A percentile compares a stretch with the other conserved stretches of the same genome.
Evolutionary conservation across 2,329 filamentous ascomycete genomes (phyloP).

Genomic region (Diaporthe eres): DNA sequence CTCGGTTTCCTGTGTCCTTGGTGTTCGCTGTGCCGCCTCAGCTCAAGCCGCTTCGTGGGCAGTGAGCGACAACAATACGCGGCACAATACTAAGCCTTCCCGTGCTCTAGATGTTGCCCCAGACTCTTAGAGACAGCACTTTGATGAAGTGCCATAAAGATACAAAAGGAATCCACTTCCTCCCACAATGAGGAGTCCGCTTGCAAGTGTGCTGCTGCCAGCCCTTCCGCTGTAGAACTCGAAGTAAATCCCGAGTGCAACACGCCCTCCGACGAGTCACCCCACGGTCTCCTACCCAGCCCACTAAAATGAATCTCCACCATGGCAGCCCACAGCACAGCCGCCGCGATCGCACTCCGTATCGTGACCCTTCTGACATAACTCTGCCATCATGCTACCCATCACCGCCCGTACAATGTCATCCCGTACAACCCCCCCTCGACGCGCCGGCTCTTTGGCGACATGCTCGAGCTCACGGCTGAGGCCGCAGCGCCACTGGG

Average conservation of each 20-base stretch:
- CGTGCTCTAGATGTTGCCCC: slow-evolving; percentile 11
- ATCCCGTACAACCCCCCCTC: slow-evolving; percentile 40
- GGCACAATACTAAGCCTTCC: slow-evolving; percentile 21
- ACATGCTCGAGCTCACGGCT: slow-evolving; percentile 36
- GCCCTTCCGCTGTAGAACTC: neutral
- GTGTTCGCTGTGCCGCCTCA: neutral
- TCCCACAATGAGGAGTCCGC: neutral
- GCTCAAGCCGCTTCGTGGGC: neutral
- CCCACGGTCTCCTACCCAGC: too few species aligned
- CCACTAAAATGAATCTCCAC: slow-evolving; percentile 1
- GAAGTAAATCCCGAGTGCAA: neutral
- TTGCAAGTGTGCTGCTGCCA: neutral
- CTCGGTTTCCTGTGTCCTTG: neutral
- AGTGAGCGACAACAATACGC: neutral
- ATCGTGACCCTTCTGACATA: slow-evolving; percentile 17
- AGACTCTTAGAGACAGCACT: neutral
- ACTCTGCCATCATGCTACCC: slow-evolving; percentile 35
- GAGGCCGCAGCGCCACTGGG: slow-evolving; percentile 20
- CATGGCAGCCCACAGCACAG: slow-evolving; percentile 25
- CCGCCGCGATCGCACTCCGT: slow-evolving; percentile 28
- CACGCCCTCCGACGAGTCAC: neutral
- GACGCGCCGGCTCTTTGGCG: slow-evolving; percentile 40
- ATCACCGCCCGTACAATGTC: slow-evolving; percentile 34
- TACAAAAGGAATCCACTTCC: slow-evolving; percentile 15
- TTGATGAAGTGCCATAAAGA: neutral